Percentiles rank a stretch among this genome's conserved stretches.
Conservation (phyloP, 805 yeast species). For the Kockiozyma suomiensis region DNA sequence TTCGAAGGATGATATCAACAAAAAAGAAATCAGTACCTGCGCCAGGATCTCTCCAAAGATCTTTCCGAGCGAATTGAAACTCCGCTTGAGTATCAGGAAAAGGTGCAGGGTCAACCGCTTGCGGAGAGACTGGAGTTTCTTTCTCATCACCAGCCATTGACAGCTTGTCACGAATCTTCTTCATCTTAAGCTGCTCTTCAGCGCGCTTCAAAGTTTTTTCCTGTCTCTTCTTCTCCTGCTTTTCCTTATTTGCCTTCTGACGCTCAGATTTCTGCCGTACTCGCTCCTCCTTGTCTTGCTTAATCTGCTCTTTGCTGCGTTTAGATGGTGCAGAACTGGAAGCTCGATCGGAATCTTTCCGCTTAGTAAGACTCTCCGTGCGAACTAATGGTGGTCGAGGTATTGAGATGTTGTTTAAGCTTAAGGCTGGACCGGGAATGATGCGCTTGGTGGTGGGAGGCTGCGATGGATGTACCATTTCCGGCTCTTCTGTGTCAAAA, state of each 20-base stretch:
- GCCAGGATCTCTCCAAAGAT: conserved; percentile 8
- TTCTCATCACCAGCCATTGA: conserved; percentile 8
- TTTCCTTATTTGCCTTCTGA: conserved; percentile 14
- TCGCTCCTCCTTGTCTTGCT: conserved; percentile 18
- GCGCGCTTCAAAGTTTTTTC: conserved; percentile 15
- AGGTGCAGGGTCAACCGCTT: background rate
- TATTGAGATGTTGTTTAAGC: background rate
- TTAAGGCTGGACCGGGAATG: background rate
- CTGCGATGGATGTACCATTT: conserved; percentile 16
- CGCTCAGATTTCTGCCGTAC: conserved; percentile 14
- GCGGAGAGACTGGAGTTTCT: background rate
- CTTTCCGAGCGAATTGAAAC: conserved; percentile 10
- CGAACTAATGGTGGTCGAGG: background rate
- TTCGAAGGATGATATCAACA: too few species aligned
- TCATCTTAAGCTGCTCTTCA: conserved; percentile 15
- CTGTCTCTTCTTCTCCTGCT: conserved; percentile 14
- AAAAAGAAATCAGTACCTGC: background rate
- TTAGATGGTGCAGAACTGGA: background rate
- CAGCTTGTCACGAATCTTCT: conserved; percentile 19
- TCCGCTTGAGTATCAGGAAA: conserved; percentile 21
- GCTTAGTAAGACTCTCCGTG: background rate
- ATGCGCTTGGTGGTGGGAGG: conserved; percentile 8
- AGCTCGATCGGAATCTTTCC: background rate
- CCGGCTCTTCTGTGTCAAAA: conserved; percentile 8
- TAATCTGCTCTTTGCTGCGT: conserved; percentile 18